A percentile compares a stretch with the other conserved stretches of the same genome.
Evolutionary conservation across 257 asterid genomes (phyloP).

Genomic region (Ligustrum vulgare): DNA sequence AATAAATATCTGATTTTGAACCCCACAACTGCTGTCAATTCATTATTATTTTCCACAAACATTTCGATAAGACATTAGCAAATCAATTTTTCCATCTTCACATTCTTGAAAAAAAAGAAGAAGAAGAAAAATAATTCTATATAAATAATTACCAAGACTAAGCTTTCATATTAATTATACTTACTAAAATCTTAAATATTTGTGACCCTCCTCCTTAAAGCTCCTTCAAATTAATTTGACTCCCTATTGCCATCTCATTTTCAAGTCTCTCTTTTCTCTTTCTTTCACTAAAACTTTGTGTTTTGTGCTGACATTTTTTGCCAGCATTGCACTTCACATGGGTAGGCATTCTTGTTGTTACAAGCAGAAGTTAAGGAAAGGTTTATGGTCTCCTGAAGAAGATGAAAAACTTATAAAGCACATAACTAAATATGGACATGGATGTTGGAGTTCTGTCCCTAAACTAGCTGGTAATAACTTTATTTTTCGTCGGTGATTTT

Average conservation of each 20-base stretch:
- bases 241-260: constrained; percentile 50
- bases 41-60: constrained; percentile 50
- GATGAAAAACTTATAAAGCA: constrained; percentile 89
- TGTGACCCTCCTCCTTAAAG: constrained; percentile 52
- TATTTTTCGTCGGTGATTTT: background rate
- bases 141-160: constrained; percentile 16
- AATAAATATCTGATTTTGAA: constrained; percentile 63
- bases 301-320: constrained; percentile 22
- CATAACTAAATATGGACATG: constrained; percentile 79
- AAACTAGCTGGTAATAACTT: constrained; percentile 68
- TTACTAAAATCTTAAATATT: constrained; percentile 32
- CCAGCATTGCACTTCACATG: constrained; percentile 50
- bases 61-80: constrained; percentile 41
- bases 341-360: constrained; percentile 95
- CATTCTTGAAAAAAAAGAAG: constrained; percentile 1
- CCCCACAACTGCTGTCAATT: constrained; percentile 86
- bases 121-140: background rate
- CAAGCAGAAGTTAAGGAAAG: constrained; percentile 86
- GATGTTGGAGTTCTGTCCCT: constrained; percentile 99
- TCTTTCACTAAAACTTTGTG: background rate
- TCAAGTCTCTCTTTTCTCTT: constrained; percentile 22
- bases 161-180: background rate
- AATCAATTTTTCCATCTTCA: constrained; percentile 35
- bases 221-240: constrained; percentile 41
- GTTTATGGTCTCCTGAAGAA: constrained; percentile 98